Base-by-base conservation (phyloP, 2,329 filamentous ascomycete species). In the Aspergillus sp. region DNA sequence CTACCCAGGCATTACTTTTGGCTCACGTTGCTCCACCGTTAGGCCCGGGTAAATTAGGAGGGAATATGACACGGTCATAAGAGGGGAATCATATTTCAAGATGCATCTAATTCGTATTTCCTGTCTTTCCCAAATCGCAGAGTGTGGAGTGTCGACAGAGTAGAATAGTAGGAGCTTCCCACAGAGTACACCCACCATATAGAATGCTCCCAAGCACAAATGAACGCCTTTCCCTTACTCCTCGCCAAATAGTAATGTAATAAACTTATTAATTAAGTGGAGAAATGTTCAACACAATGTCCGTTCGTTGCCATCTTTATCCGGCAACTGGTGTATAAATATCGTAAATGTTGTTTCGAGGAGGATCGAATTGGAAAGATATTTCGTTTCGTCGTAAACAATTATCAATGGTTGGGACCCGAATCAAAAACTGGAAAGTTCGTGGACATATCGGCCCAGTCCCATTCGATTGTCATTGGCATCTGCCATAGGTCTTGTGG, bases 401-500 rank as follows among this genome's bases (percentile, higher is more conserved):
- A 57, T 30, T 11, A 30, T 66, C 15, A 61, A 39, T 61, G 64
- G 57, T 59, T 63, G 18, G 63, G 65, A 26, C 63, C 64, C 34
- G 64, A 64, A 44, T 72, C 73, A 49, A 75, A 74, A 9, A 67
- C 63, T 18, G 73, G 71, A 42, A 74, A 71, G 55, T 70, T 73
- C 17, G 68, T 68, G 13, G 74, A 74, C 69, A 77, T 74, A 55
- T 80, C 78, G 3, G 77, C 84, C 87, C 87, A 90, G 63, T 89
- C 91, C 92, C 93, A 97, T 71, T 98, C 93, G 20, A 98, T 82
- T 3, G 91, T 96, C 88, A 96, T 96, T 1, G 93, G 93, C 85
- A 98, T 88, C 72, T 93, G 89, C 86, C 95, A 99, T 24, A 98
- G 76, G 75, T 98, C 95, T 66, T 93, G 91, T 4, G 95, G 93